Evolutionary conservation across 129 eudicot species (phyloP).

Genomic region (Saussurea involucrata): DNA sequence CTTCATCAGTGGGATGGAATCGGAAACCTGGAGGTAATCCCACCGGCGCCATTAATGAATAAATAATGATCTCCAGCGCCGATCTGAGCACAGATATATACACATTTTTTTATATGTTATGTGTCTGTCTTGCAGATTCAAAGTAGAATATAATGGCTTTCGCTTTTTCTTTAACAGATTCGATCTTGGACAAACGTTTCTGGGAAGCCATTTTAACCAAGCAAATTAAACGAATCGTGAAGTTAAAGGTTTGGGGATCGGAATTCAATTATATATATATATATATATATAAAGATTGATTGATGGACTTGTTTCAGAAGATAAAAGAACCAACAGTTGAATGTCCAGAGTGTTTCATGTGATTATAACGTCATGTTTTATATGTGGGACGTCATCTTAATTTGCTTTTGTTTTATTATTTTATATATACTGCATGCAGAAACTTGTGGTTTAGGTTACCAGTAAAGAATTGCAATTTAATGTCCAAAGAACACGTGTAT

Average conservation of each 20-base stretch:
- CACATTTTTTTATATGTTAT: constrained; percentile 5
- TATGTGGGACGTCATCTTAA: constrained; percentile 18
- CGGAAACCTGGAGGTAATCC: constrained; percentile 98
- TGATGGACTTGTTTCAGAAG: neutral
- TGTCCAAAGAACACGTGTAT: constrained; percentile 25
- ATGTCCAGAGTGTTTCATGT: constrained; percentile 24
- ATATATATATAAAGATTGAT: neutral
- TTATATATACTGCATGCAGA: constrained; percentile 21
- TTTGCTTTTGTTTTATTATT: constrained; percentile 34
- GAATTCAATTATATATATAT: too few relatives aligned
- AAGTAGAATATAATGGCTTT: constrained; percentile 53
- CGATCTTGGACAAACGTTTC: constrained; percentile 81
- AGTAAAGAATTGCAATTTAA: constrained; percentile 16
- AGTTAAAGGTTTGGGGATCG: neutral
- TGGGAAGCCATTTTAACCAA: constrained; percentile 38
- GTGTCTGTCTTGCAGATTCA: constrained; percentile 45
- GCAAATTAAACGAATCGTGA: neutral
- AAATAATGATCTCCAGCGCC: neutral
- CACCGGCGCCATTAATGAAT: constrained; percentile 67
- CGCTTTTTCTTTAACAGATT: constrained; percentile 55
- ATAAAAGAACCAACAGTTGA: neutral
- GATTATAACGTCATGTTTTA: constrained; percentile 19
- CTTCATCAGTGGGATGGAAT: constrained; percentile 97
- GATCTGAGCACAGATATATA: constrained; percentile 18
- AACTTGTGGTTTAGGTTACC: constrained; percentile 43